Evolutionary conservation across 768 basidiomycete species (phyloP).

Genomic region (Aureoboletus auriporus): DNA sequence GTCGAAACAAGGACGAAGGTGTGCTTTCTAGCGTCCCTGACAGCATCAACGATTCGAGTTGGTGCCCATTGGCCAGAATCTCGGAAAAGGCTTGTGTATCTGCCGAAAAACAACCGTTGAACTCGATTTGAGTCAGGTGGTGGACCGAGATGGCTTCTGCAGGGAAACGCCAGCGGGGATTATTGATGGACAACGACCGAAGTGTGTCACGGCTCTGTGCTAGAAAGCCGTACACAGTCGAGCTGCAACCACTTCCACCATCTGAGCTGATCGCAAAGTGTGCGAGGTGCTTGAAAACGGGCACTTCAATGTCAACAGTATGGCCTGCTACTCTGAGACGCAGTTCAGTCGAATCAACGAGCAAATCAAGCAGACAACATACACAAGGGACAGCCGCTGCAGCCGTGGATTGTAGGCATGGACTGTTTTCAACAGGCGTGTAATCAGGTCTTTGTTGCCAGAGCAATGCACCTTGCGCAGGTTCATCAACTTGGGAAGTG

Average conservation of each 20-base stretch:
- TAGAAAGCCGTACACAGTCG: constrained; percentile 44
- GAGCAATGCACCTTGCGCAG: constrained; percentile 58
- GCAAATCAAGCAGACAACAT: constrained; percentile 9
- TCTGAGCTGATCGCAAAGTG: constrained; percentile 55
- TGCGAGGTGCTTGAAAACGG: constrained; percentile 51
- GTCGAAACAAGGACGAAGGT: constrained; percentile 48
- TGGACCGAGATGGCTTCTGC: constrained; percentile 49
- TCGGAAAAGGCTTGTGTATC: constrained; percentile 52
- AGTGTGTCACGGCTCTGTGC: constrained; percentile 49
- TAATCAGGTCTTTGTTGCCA: constrained; percentile 51
- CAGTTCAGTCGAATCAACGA: not conserved
- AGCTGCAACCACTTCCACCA: constrained; percentile 31
- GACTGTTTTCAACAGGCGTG: constrained; percentile 49
- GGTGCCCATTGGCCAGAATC: constrained; percentile 56
- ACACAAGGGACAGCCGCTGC: constrained; percentile 56
- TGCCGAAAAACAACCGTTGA: constrained; percentile 51
- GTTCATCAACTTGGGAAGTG: constrained; percentile 58
- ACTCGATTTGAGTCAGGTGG: constrained; percentile 61
- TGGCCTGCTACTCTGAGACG: constrained; percentile 33
- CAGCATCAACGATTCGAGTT: constrained; percentile 59
- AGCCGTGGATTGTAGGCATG: constrained; percentile 50
- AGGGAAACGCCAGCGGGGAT: constrained; percentile 56
- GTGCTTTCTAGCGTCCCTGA: constrained; percentile 51
- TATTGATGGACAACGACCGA: constrained; percentile 52
- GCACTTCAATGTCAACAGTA: constrained; percentile 41